Base-by-base conservation (phyloP, 345 rosid species). In the Ricinus communis region DNA sequence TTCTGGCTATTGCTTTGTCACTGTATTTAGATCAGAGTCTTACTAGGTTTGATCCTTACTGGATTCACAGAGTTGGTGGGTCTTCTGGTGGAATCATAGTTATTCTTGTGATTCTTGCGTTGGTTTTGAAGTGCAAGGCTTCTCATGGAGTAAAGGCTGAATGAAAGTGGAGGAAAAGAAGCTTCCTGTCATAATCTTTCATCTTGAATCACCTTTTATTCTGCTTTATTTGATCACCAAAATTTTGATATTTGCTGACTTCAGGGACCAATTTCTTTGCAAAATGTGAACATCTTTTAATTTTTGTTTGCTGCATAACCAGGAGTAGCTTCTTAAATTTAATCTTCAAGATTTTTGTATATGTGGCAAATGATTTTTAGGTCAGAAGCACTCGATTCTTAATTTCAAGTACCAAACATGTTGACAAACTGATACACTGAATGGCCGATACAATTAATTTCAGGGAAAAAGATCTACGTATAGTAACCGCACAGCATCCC, bases 21-120 rank as follows among this genome's bases (percentile, higher is more conserved):
- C 80, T 88, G 62, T 84, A 64, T 79, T 59, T 79, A 33, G 98
- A 91, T 70, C 81, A 74, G 72, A 79, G 88, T 85, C 71, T 87
- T 65, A 70, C 89, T 57, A 81, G 83, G 86, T 90, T 88, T 72
- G 97, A 93, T 82, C 87, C 84, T 51, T 45, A 90, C 80, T 88
- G 93, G 98, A 90, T 94, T 76, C 91, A 94, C 64, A 84, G 98
- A 78, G 85, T 83, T 30, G 96, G 97, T 11, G 98, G 98, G 56
- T 94, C 96, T 4, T 84, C 91, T 52, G 84, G 88, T 62, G 97
- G 97, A n/a, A 86, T 91, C 77, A 51, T 88, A 25, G 70, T 86
- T 12, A 76, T 90, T 43, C 93, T 90, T 57, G 72, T 90, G 36
- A 79, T 91, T 83, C 96, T 91, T 69, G 82, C 85, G 2, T 74